These are phyloP conservation scores for Lactarius hengduanensis DNA, from an alignment of 768 basidiomycete species.

Conservation along the genomic window DNA sequence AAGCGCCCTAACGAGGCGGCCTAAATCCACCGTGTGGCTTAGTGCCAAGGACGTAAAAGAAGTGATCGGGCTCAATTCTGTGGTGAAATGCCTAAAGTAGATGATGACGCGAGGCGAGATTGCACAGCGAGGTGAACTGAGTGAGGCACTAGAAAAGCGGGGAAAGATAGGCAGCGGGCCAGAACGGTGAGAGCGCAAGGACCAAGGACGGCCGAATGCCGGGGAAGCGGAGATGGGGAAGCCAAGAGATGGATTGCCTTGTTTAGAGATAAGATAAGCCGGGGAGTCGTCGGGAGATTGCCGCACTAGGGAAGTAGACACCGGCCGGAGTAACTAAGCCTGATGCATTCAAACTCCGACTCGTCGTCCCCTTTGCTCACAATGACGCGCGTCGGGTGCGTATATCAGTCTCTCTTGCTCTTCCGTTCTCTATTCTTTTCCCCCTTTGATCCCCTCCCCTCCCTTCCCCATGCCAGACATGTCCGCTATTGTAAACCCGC, in stretches of 20 bases:
- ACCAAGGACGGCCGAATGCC: neutral
- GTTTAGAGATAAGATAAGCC: constrained; percentile 22
- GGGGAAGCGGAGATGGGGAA: neutral
- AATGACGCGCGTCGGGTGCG: constrained; percentile 25
- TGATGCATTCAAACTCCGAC: constrained; percentile 13
- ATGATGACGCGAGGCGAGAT: constrained; percentile 11
- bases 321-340: constrained; percentile 8
- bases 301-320: neutral
- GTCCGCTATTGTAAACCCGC: constrained; percentile 34
- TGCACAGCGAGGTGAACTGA: neutral
- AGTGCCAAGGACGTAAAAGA: constrained; percentile 12
- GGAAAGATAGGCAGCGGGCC: constrained; percentile 1
- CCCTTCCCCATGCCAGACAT: constrained; percentile 25
- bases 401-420: constrained; percentile 15
- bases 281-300: constrained; percentile 19
- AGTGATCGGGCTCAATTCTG: constrained; percentile 13
- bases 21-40: neutral
- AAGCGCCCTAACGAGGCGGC: neutral
- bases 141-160: neutral
- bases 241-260: neutral
- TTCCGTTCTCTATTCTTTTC: neutral
- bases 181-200: neutral
- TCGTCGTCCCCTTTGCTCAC: neutral
- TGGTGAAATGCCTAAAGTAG: neutral
- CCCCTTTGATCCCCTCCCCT: neutral